Evolutionary conservation across 2,329 filamentous ascomycete species (phyloP).

Genomic region (Orbilia brochopaga): DNA sequence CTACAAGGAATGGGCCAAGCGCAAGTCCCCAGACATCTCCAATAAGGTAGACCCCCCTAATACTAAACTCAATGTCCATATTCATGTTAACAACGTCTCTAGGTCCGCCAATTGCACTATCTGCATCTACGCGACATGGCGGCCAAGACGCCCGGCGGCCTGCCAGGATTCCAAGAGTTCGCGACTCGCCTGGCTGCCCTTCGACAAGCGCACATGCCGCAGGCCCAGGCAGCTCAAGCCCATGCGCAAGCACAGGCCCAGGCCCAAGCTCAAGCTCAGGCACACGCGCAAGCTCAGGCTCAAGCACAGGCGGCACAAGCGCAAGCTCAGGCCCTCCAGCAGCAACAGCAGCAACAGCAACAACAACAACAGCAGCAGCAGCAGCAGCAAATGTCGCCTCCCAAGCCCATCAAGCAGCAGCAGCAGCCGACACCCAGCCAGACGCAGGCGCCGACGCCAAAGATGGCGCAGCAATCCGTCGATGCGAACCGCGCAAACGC

Average conservation of each 20-base stretch:
- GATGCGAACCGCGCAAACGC: conserved; percentile 15
- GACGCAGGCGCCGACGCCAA: conserved; percentile 31
- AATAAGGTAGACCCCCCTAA: conserved; percentile 12
- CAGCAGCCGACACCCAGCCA: conserved; percentile 33
- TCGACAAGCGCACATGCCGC: conserved; percentile 26
- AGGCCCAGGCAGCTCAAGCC: conserved; percentile 21
- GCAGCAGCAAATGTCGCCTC: conserved; percentile 30
- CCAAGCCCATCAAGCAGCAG: conserved; percentile 24
- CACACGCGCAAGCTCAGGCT: conserved; percentile 19
- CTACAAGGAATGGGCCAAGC: conserved; percentile 41
- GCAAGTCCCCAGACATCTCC: conserved; percentile 22
- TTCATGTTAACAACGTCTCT: neutral
- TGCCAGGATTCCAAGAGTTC: conserved; percentile 34
- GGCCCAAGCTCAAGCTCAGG: conserved; percentile 18
- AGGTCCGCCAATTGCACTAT: conserved; percentile 44
- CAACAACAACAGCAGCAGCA: conserved; percentile 15
- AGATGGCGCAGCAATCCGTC: conserved; percentile 42
- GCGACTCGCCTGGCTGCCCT: conserved; percentile 8
- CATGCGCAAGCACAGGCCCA: conserved; percentile 18
- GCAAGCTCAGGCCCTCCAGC: neutral
- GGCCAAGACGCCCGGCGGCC: conserved; percentile 18
- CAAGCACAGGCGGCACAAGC: neutral
- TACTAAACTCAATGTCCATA: neutral
- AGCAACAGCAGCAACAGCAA: conserved; percentile 15
- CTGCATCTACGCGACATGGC: conserved; percentile 42